Percentiles rank a stretch among this genome's conserved stretches.
phyloP scores from a whole-genome alignment of 345 rosid genomes.

The Balakata baccata region DNA sequence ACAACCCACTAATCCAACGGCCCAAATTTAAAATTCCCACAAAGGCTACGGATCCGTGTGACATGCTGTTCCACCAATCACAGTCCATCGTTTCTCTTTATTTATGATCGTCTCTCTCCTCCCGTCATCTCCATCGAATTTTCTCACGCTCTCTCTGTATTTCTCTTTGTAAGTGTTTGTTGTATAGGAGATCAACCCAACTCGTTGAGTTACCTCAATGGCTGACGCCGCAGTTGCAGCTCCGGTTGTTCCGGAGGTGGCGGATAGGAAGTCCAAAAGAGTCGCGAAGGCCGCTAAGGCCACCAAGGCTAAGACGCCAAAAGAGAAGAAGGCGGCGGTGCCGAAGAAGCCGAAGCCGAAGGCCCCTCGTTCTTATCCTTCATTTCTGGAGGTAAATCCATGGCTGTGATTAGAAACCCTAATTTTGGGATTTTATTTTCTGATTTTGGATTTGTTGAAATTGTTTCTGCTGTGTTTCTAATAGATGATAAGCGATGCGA shows the following conservation, averaged over 20 bases:
- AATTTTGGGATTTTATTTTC: not conserved
- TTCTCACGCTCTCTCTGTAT: not conserved
- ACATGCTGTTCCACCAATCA: constrained; percentile 27
- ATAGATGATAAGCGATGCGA: constrained; percentile 30
- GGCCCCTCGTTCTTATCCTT: constrained; percentile 21
- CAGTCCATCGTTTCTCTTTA: not conserved
- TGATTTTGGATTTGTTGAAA: not conserved
- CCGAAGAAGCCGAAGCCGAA: constrained; percentile 1
- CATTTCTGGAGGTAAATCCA: constrained; percentile 15
- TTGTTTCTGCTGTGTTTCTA: not conserved
- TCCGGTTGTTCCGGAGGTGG: not conserved
- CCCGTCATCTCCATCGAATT: not conserved
- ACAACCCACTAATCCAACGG: constrained; percentile 21
- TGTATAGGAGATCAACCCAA: not conserved
- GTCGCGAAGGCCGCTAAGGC: not conserved
- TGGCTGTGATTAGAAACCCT: no score
- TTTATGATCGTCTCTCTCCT: constrained; percentile 16
- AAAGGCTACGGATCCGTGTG: constrained; percentile 14
- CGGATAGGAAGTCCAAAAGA: not conserved
- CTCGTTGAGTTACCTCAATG: constrained; percentile 7
- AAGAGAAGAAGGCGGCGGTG: constrained; percentile 1
- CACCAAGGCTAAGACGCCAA: constrained; percentile 1
- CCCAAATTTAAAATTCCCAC: constrained; percentile 10
- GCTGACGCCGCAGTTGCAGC: not conserved
- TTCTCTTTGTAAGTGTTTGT: no score